A percentile compares a stretch with the other conserved stretches of the same genome.
Conservation (phyloP, 2,329 filamentous ascomycete species). For the Curvularia sp. region DNA sequence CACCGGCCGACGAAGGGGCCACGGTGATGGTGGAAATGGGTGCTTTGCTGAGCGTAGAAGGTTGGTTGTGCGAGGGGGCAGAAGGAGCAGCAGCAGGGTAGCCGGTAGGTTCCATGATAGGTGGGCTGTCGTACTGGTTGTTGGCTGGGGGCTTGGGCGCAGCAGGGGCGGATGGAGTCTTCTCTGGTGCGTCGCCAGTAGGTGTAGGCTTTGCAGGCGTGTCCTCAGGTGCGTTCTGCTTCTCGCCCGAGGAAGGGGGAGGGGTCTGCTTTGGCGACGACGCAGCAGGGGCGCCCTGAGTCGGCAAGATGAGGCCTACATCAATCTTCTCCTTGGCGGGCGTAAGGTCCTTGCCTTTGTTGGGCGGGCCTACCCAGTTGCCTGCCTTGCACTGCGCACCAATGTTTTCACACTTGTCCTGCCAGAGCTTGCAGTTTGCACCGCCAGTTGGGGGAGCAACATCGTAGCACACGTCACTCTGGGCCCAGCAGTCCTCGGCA, state of each 20-base stretch:
- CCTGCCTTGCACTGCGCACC: conserved; percentile 52
- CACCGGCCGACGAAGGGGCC: conserved; percentile 24
- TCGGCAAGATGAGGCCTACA: conserved; percentile 38
- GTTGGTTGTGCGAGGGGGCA: neutral
- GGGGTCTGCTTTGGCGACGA: conserved; percentile 27
- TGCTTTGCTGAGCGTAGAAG: conserved; percentile 1
- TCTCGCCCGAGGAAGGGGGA: neutral
- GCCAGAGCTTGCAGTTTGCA: conserved; percentile 68
- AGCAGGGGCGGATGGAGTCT: conserved; percentile 8
- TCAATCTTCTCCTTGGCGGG: conserved; percentile 40
- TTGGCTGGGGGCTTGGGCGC: conserved; percentile 20
- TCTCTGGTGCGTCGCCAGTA: conserved; percentile 1
- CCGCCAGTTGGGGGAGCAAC: conserved; percentile 66
- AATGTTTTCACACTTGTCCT: conserved; percentile 64
- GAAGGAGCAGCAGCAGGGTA: conserved; percentile 7
- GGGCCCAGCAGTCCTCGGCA: conserved; percentile 59
- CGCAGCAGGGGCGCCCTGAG: conserved; percentile 22
- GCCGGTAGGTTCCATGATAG: conserved; percentile 7
- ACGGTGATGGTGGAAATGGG: conserved; percentile 26
- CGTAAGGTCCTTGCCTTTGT: conserved; percentile 52
- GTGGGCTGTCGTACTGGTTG: conserved; percentile 20
- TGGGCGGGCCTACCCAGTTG: conserved; percentile 55
- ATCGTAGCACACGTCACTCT: conserved; percentile 67
- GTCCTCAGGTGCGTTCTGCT: conserved; percentile 10
- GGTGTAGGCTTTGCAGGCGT: neutral